Evolutionary conservation across 2,329 filamentous ascomycete genomes (phyloP).

Genomic region (Colletotrichum coccodes): DNA sequence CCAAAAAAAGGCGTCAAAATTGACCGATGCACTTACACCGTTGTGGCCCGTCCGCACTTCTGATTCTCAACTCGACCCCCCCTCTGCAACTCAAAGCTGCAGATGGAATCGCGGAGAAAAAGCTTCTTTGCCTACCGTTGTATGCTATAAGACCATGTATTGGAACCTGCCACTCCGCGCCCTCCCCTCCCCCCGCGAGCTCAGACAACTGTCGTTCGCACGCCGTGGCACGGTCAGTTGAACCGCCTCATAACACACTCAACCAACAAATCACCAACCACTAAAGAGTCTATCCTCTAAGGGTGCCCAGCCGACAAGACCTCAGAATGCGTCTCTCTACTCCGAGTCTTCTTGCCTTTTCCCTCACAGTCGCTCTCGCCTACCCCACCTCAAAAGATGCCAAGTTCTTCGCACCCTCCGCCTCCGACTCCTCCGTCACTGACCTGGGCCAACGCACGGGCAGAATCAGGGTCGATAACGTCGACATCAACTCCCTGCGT

Average conservation of each 20-base stretch:
- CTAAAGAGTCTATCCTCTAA: background rate
- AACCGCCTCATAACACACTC: background rate
- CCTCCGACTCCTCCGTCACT: background rate
- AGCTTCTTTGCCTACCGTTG: background rate
- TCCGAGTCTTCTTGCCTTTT: background rate
- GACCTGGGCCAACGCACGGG: conserved; percentile 8
- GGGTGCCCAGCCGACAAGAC: background rate
- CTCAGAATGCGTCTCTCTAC: background rate
- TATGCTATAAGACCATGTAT: background rate
- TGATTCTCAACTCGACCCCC: background rate
- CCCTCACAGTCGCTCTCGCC: background rate
- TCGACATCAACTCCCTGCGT: conserved; percentile 20
- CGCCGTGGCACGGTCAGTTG: background rate
- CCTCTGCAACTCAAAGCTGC: background rate
- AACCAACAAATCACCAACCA: background rate
- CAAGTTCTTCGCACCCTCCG: background rate
- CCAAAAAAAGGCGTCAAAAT: background rate
- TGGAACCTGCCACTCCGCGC: background rate
- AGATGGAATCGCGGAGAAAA: background rate
- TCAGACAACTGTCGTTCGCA: background rate
- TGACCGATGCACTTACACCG: background rate
- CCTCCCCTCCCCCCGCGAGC: background rate
- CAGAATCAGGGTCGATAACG: conserved; percentile 23
- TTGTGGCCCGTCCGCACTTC: background rate
- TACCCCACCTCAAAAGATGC: conserved; percentile 17